phyloP scores from a whole-genome alignment of 2,329 filamentous ascomycete species.

The Colletotrichum sp. region DNA sequence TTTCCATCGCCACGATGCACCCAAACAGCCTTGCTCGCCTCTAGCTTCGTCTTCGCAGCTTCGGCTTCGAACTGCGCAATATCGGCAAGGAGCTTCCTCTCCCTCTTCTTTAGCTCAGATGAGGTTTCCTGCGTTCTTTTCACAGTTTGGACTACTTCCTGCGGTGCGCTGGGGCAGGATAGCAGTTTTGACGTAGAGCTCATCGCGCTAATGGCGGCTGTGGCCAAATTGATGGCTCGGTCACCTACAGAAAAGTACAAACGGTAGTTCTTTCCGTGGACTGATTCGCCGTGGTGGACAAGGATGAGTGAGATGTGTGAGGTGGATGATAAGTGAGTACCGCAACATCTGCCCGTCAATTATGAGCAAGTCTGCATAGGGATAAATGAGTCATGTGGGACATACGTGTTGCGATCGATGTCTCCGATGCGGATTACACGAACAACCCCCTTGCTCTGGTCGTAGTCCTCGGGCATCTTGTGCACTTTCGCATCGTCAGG shows the following conservation, averaged over 20 bases:
- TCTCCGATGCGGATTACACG: slow-evolving; percentile 32
- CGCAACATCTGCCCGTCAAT: slow-evolving; percentile 28
- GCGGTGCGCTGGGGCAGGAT: slow-evolving; percentile 26
- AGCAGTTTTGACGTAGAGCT: slow-evolving; percentile 26
- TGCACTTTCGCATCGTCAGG: slow-evolving; percentile 27
- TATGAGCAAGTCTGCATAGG: too few relatives aligned
- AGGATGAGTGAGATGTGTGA: slow-evolving; percentile 34
- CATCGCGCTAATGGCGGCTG: slow-evolving; percentile 26
- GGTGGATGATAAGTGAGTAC: slow-evolving; percentile 33
- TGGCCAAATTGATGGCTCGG: slow-evolving; percentile 28
- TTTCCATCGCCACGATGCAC: slow-evolving; percentile 28
- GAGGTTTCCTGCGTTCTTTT: slow-evolving; percentile 19
- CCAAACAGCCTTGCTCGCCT: slow-evolving; percentile 23
- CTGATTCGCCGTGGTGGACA: slow-evolving; percentile 29
- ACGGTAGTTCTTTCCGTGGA: slow-evolving; percentile 35
- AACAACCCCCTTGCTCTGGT: slow-evolving; percentile 31
- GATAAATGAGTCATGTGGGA: background rate
- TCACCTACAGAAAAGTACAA: slow-evolving; percentile 33
- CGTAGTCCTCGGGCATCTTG: slow-evolving; percentile 31
- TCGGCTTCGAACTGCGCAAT: slow-evolving; percentile 32
- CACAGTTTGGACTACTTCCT: slow-evolving; percentile 24
- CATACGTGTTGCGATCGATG: slow-evolving; percentile 33
- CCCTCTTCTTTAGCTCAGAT: slow-evolving; percentile 25
- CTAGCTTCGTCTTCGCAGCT: slow-evolving; percentile 19
- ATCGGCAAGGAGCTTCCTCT: slow-evolving; percentile 31